A percentile compares a stretch with the other conserved stretches of the same genome.
Conservation (phyloP, 2,329 filamentous ascomycete genomes). For the Exserohilum turcica region DNA sequence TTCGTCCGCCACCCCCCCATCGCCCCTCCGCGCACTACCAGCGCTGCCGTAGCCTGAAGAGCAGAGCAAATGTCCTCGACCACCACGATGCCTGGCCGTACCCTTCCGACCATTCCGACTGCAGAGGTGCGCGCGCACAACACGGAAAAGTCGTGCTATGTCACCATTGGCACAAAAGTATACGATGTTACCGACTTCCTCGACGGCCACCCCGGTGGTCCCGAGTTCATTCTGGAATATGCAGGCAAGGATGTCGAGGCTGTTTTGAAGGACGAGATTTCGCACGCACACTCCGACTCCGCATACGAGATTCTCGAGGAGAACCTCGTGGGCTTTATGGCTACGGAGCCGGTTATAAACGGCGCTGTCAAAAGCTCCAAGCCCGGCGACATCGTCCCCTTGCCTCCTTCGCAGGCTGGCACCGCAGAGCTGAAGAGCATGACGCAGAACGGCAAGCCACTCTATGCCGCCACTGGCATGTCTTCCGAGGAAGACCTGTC, state of each 20-base stretch:
- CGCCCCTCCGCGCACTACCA: neutral
- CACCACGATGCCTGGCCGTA: conserved; percentile 73
- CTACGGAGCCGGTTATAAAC: conserved; percentile 62
- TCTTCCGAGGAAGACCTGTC: conserved; percentile 83
- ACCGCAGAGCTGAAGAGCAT: conserved; percentile 58
- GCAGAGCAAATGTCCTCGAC: conserved; percentile 21
- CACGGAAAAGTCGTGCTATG: conserved; percentile 83
- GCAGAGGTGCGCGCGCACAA: conserved; percentile 84
- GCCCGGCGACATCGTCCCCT: conserved; percentile 58
- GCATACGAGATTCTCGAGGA: conserved; percentile 97
- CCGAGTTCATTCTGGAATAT: conserved; percentile 86
- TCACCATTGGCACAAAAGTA: conserved; percentile 86
- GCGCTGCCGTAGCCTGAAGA: neutral
- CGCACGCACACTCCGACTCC: conserved; percentile 84
- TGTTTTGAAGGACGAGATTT: conserved; percentile 81
- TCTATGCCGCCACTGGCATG: conserved; percentile 78
- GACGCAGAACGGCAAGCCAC: conserved; percentile 48
- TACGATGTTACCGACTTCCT: conserved; percentile 95
- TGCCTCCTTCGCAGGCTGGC: conserved; percentile 57
- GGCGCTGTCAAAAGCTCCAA: conserved; percentile 54
- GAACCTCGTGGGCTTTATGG: conserved; percentile 79
- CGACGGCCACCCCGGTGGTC: conserved; percentile 87
- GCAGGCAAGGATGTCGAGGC: conserved; percentile 83
- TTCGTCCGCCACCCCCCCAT: neutral
- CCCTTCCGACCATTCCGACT: conserved; percentile 79